Evolutionary conservation across 352 stramenopile species (phyloP).

Genomic region (Phytophthora capsici): DNA sequence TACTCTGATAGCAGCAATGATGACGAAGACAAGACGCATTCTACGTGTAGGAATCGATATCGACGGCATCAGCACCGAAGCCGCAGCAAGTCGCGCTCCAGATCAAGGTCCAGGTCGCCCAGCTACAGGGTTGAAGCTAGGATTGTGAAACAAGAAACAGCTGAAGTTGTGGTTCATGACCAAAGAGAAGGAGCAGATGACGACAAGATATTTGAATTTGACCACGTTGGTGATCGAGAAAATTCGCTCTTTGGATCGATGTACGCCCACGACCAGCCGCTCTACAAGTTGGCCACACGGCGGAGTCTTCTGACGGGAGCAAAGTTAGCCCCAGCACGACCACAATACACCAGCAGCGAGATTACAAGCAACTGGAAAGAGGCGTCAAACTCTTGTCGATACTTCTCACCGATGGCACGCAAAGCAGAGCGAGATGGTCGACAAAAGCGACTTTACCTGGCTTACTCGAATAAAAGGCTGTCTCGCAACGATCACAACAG

Average conservation of each 20-base stretch:
- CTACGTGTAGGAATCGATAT: slow-evolving; percentile 14
- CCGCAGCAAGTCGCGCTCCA: slow-evolving; percentile 17
- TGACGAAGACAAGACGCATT: neutral
- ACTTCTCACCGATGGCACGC: slow-evolving; percentile 60
- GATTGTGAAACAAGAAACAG: slow-evolving; percentile 16
- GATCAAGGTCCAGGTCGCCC: slow-evolving; percentile 14
- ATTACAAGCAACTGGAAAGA: neutral
- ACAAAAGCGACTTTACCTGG: slow-evolving; percentile 63
- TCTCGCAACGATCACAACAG: slow-evolving; percentile 16
- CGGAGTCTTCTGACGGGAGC: slow-evolving; percentile 51
- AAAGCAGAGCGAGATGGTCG: slow-evolving; percentile 45
- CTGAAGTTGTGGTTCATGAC: slow-evolving; percentile 11
- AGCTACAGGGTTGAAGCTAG: slow-evolving; percentile 8
- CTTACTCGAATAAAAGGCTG: slow-evolving; percentile 71
- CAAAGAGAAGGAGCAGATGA: neutral
- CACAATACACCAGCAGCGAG: slow-evolving; percentile 16
- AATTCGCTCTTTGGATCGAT: slow-evolving; percentile 75
- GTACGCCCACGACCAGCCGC: slow-evolving; percentile 66
- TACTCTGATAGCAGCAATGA: slow-evolving; percentile 20
- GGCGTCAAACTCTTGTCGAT: slow-evolving; percentile 36
- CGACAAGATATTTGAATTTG: slow-evolving; percentile 69
- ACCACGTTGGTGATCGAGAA: slow-evolving; percentile 66
- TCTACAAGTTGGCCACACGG: slow-evolving; percentile 66
- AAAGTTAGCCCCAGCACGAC: slow-evolving; percentile 36
- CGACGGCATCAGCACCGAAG: slow-evolving; percentile 6